phyloP scores from a whole-genome alignment of 331 rosid genomes.

The Rosa hybrid region DNA sequence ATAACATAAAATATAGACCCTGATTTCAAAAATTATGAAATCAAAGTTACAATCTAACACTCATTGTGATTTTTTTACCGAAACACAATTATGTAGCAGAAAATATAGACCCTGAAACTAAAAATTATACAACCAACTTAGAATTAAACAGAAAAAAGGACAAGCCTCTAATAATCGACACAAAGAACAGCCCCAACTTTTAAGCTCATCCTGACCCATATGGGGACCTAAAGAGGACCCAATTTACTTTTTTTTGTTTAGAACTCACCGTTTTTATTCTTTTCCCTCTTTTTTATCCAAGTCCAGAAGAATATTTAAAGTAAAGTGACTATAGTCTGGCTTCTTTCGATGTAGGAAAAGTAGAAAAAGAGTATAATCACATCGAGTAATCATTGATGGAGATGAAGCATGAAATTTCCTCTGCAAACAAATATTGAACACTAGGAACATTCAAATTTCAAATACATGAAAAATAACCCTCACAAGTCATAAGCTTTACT shows the following conservation, averaged over 20 bases:
- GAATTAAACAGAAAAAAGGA: too few species aligned
- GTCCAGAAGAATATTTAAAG: neutral
- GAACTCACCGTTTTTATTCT: neutral
- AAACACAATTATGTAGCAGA: too few species aligned
- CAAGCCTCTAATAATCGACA: too few species aligned
- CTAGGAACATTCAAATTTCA: neutral
- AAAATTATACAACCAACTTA: too few species aligned
- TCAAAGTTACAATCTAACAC: too few species aligned
- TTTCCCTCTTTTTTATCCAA: neutral
- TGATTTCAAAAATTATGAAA: too few species aligned
- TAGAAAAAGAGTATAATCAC: neutral
- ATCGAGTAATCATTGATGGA: neutral
- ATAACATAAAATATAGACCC: too few species aligned
- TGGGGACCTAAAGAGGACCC: too few species aligned
- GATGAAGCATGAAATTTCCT: neutral
- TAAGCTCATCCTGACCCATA: too few species aligned
- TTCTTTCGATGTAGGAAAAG: neutral
- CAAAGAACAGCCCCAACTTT: too few species aligned
- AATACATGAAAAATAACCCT: neutral
- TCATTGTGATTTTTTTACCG: too few species aligned
- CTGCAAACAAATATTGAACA: neutral
- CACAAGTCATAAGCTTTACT: constrained; percentile 20
- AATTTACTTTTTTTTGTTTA: neutral
- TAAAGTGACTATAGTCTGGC: neutral
- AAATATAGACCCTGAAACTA: too few species aligned